Evolutionary conservation across 345 rosid genomes (phyloP).

Genomic region (Barbarea vulgaris): DNA sequence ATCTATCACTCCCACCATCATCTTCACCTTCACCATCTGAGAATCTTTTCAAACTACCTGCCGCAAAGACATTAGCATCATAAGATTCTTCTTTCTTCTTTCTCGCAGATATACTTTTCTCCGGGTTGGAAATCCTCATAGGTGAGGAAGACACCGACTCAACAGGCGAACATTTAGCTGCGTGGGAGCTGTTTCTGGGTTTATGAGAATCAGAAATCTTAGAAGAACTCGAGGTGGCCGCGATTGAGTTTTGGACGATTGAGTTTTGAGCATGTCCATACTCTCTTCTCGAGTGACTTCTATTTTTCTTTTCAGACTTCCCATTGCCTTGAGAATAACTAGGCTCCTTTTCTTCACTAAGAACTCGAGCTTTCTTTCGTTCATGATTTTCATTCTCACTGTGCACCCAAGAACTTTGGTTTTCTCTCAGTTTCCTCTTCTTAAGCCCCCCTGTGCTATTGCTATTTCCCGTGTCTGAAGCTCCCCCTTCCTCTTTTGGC

Average conservation of each 20-base stretch:
- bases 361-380: constrained; percentile 61
- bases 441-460: constrained; percentile 45
- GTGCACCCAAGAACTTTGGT: constrained; percentile 42
- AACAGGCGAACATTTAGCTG: constrained; percentile 81
- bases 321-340: constrained; percentile 56
- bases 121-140: constrained; percentile 54
- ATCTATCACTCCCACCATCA: constrained; percentile 65
- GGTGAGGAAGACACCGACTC: constrained; percentile 91
- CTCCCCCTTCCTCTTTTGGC: constrained; percentile 54
- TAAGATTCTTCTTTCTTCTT: constrained; percentile 50
- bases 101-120: constrained; percentile 47
- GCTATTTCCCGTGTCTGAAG: constrained; percentile 48
- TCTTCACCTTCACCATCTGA: constrained; percentile 70
- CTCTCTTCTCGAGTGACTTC: constrained; percentile 58
- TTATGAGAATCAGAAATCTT: constrained; percentile 86
- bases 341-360: constrained; percentile 63
- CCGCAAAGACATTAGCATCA: constrained; percentile 46
- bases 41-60: constrained; percentile 52
- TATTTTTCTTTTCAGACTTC: constrained; percentile 57
- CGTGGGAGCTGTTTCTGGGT: constrained; percentile 59
- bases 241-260: constrained; percentile 56
- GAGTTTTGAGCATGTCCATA: constrained; percentile 54
- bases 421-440: constrained; percentile 67
- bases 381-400: constrained; percentile 58
- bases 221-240: constrained; percentile 92